Conservation (phyloP, 2,329 filamentous ascomycete genomes). For the Dothistroma septosporum region DNA sequence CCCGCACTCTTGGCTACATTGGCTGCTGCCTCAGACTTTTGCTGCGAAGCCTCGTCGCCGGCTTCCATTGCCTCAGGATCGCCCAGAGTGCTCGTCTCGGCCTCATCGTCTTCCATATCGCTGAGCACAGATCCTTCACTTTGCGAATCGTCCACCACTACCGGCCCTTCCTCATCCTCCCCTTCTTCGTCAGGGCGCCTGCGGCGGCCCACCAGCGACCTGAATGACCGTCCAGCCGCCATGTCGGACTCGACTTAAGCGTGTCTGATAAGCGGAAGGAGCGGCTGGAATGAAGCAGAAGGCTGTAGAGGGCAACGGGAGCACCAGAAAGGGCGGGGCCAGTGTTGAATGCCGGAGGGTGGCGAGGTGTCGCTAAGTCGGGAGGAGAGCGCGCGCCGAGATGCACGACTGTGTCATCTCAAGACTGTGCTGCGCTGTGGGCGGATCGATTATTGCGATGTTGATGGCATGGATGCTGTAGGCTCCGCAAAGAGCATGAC, state of each 20-base stretch:
- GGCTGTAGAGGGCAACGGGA: background rate
- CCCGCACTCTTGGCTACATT: slow-evolving; percentile 26
- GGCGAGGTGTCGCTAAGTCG: slow-evolving; percentile 8
- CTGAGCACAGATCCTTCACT: slow-evolving; percentile 58
- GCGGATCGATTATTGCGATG: background rate
- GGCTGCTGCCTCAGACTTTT: slow-evolving; percentile 25
- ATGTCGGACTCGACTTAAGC: slow-evolving; percentile 35
- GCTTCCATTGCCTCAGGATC: slow-evolving; percentile 23
- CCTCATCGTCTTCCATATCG: slow-evolving; percentile 54
- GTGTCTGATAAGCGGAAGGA: slow-evolving; percentile 6
- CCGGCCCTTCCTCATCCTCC: slow-evolving; percentile 58
- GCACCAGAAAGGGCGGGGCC: slow-evolving; percentile 1
- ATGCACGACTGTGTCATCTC: slow-evolving; percentile 8
- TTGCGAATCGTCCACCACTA: slow-evolving; percentile 58
- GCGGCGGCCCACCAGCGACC: slow-evolving; percentile 63
- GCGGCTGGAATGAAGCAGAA: slow-evolving; percentile 8
- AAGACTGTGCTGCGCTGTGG: background rate
- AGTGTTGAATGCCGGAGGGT: slow-evolving; percentile 5
- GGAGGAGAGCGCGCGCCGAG: slow-evolving; percentile 9
- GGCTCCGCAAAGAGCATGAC: slow-evolving; percentile 4
- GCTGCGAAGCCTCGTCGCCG: slow-evolving; percentile 24
- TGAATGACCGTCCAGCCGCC: slow-evolving; percentile 54
- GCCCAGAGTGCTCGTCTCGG: slow-evolving; percentile 26
- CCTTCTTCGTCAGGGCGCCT: slow-evolving; percentile 67
- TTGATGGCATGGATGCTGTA: background rate